Evolutionary conservation across 345 rosid species (phyloP).

Genomic region (Kernera saxatilis): DNA sequence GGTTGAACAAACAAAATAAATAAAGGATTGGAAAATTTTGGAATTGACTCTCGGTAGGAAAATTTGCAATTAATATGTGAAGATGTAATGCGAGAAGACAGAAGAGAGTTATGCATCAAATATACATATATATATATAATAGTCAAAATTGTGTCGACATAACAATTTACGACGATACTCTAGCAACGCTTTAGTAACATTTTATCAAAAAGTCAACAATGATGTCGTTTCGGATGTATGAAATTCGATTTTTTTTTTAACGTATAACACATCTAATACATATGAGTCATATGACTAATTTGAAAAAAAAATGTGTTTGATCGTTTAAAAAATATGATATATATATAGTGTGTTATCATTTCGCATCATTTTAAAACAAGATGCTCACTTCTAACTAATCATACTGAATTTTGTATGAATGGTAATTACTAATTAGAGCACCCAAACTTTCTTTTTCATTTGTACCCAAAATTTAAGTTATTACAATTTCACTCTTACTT

Average conservation of each 20-base stretch:
- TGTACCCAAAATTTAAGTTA: background rate
- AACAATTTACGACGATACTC: background rate
- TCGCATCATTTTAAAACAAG: background rate
- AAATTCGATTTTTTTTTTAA: background rate
- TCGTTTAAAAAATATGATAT: background rate
- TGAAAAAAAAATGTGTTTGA: background rate
- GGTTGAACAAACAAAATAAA: too few relatives aligned
- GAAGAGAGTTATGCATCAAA: background rate
- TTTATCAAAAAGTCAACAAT: background rate
- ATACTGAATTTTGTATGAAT: background rate
- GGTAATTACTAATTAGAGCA: background rate
- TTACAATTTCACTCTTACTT: background rate
- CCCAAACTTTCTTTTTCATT: background rate
- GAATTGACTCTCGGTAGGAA: slow-evolving; percentile 6
- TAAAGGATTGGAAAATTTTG: background rate
- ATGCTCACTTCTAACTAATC: background rate
- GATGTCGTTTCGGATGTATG: background rate
- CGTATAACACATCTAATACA: background rate
- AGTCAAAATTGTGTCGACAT: slow-evolving; percentile 6
- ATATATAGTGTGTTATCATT: background rate
- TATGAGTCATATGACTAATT: background rate
- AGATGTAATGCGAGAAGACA: background rate
- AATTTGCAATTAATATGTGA: slow-evolving; percentile 2
- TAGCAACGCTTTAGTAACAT: background rate
- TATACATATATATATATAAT: background rate